These are phyloP conservation scores for Penicillium pancosmium DNA, from an alignment of 495 filamentous ascomycete genomes.

Conservation along the genomic window DNA sequence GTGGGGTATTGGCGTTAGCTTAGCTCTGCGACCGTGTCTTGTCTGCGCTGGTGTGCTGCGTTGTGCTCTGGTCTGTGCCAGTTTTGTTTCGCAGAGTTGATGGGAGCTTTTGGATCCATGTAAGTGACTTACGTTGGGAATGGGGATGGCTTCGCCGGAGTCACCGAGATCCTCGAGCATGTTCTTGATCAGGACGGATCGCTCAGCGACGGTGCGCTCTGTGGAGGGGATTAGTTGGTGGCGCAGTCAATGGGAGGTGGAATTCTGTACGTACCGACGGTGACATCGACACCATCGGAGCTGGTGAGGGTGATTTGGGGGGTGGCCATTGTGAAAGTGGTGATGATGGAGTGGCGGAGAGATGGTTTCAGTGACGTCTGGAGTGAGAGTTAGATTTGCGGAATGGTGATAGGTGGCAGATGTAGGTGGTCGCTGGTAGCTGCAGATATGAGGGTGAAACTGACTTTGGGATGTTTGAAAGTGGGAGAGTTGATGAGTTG, in stretches of 20 bases:
- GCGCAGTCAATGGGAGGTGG: neutral
- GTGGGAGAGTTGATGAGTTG: neutral
- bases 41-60: neutral
- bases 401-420: neutral
- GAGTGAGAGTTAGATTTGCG: neutral
- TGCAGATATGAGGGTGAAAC: neutral
- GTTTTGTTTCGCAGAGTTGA: neutral
- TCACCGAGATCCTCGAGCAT: slow-evolving; percentile 90
- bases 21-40: neutral
- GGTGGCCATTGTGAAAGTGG: slow-evolving; percentile 14
- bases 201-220: slow-evolving; percentile 87
- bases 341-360: neutral
- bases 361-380: neutral
- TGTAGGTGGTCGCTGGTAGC: neutral
- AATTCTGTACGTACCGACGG: slow-evolving; percentile 55
- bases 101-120: neutral
- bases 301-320: slow-evolving; percentile 54
- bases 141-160: slow-evolving; percentile 71
- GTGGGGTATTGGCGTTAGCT: slow-evolving; percentile 1
- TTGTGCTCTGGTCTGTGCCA: neutral
- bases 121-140: slow-evolving; percentile 74
- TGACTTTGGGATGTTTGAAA: no score
- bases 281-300: slow-evolving; percentile 58
- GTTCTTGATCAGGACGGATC: slow-evolving; percentile 95
- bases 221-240: slow-evolving; percentile 16